These are phyloP conservation scores for Bipolaris oryzae DNA, from an alignment of 2,329 filamentous ascomycete genomes.

Conservation along the genomic window DNA sequence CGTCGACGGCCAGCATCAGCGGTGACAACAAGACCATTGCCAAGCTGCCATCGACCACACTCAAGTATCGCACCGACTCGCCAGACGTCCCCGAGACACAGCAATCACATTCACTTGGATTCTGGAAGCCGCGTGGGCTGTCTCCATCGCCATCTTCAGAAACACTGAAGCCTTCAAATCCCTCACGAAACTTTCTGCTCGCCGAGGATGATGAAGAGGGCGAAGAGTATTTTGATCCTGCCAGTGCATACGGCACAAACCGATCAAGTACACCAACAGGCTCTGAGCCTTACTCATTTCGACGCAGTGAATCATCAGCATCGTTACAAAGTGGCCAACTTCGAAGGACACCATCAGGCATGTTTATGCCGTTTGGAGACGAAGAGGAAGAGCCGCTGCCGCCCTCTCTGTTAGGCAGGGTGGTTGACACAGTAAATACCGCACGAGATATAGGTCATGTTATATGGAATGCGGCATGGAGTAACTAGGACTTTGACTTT, in stretches of 20 bases:
- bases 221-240: slow-evolving; percentile 55
- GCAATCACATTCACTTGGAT: slow-evolving; percentile 51
- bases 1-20: slow-evolving; percentile 61
- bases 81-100: slow-evolving; percentile 67
- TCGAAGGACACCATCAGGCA: slow-evolving; percentile 80
- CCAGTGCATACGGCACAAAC: slow-evolving; percentile 43
- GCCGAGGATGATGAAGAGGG: slow-evolving; percentile 59
- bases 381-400: slow-evolving; percentile 65
- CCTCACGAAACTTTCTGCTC: slow-evolving; percentile 69
- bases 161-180: slow-evolving; percentile 73
- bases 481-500: slow-evolving; percentile 46
- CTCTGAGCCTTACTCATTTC: slow-evolving; percentile 32
- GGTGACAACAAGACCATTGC: slow-evolving; percentile 83
- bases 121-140: slow-evolving; percentile 54
- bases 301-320: slow-evolving; percentile 23
- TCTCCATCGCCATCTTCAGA: slow-evolving; percentile 83
- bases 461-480: slow-evolving; percentile 71
- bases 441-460: slow-evolving; percentile 69
- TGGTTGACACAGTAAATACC: slow-evolving; percentile 78
- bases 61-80: slow-evolving; percentile 82
- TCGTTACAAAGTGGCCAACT: slow-evolving; percentile 58
- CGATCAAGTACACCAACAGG: slow-evolving; percentile 46
- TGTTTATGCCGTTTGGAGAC: slow-evolving; percentile 89
- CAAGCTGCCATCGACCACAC: slow-evolving; percentile 82
- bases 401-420: slow-evolving; percentile 73